Conservation (phyloP, 148 eudicot species). For the Oxyria digyna region DNA sequence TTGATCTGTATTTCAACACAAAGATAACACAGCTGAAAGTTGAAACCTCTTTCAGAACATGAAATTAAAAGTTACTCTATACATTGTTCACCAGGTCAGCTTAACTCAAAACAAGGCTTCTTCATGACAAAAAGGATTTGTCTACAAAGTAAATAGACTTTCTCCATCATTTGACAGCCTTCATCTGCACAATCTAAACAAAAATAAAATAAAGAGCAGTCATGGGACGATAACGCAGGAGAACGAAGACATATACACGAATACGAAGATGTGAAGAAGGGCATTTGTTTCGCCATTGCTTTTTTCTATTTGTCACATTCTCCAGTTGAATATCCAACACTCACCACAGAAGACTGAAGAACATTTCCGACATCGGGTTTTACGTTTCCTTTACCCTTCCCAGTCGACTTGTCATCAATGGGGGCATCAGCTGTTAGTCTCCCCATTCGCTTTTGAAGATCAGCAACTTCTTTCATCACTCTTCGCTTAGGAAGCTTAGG, state of each 20-base stretch:
- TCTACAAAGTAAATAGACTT: background rate
- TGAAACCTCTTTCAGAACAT: background rate
- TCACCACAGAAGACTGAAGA: background rate
- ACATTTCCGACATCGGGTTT: slow-evolving; percentile 9
- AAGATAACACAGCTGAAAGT: background rate
- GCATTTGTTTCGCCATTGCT: background rate
- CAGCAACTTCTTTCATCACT: slow-evolving; percentile 21
- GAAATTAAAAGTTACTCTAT: background rate
- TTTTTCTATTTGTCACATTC: slow-evolving; percentile 1
- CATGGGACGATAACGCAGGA: background rate
- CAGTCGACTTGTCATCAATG: slow-evolving; percentile 17
- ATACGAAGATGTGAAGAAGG: background rate
- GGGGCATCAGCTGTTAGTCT: slow-evolving; percentile 33
- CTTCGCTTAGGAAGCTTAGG: slow-evolving; percentile 28
- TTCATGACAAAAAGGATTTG: background rate
- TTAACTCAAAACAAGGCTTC: background rate
- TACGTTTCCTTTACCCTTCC: slow-evolving; percentile 14
- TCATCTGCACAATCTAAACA: background rate
- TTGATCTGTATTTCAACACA: background rate
- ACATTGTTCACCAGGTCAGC: slow-evolving; percentile 4
- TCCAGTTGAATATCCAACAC: background rate
- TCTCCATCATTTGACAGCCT: slow-evolving; percentile 1
- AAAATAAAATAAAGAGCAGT: background rate
- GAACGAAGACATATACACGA: background rate
- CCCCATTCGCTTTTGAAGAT: slow-evolving; percentile 35